phyloP scores from a whole-genome alignment of 306 rosid genomes.

The Castanea crenata region DNA sequence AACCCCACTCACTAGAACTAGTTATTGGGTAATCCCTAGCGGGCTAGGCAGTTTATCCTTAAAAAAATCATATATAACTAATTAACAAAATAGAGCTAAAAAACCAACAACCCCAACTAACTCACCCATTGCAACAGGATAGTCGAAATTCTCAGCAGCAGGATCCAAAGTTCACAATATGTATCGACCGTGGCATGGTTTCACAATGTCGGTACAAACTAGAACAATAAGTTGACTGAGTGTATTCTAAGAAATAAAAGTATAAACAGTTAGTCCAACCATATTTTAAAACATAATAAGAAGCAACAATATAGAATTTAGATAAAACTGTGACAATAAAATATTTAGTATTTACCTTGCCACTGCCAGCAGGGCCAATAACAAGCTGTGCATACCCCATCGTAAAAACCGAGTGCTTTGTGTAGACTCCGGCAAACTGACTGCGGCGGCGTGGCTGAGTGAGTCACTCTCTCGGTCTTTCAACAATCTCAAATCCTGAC shows the following conservation, averaged over 20 bases:
- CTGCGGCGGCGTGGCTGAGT: too few species aligned
- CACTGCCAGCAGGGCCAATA: conserved; percentile 76
- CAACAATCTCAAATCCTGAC: too few species aligned
- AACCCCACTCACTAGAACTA: too few species aligned
- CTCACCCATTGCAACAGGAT: conserved; percentile 89
- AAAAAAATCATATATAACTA: not conserved
- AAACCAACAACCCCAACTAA: not conserved
- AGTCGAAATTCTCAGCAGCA: conserved; percentile 94
- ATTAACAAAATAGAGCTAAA: not conserved
- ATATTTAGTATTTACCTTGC: conserved; percentile 60
- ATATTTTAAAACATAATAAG: not conserved
- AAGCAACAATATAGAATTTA: not conserved
- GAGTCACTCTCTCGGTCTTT: too few species aligned
- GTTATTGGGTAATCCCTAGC: too few species aligned
- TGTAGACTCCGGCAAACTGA: too few species aligned
- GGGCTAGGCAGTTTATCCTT: too few species aligned
- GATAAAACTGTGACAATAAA: not conserved
- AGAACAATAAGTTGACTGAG: conserved; percentile 83
- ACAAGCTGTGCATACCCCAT: conserved; percentile 72
- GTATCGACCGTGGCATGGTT: conserved; percentile 44
- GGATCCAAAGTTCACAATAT: conserved; percentile 85
- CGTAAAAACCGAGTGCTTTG: not conserved
- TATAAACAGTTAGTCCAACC: not conserved
- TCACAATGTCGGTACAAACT: conserved; percentile 66
- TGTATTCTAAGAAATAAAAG: conserved; percentile 12